Percentiles rank a stretch among this genome's conserved stretches.
Evolutionary conservation across 1,139 yeast species (phyloP).

Genomic region (Entelexis paramagnoliae): DNA sequence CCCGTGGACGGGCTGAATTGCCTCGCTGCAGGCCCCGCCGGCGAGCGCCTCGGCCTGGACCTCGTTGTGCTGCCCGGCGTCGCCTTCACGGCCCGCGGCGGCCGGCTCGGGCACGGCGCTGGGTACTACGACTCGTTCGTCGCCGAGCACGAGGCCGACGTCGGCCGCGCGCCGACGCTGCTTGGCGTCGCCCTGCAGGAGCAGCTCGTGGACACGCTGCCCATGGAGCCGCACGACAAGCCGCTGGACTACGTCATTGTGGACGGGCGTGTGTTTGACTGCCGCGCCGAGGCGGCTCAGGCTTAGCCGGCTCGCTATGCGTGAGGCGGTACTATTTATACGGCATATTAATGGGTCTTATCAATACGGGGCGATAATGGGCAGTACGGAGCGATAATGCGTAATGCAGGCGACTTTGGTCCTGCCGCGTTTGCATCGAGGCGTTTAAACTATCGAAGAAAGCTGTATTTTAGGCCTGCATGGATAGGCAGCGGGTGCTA

Average conservation of each 20-base stretch:
- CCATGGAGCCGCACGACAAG: conserved; percentile 64
- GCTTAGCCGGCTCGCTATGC: too few relatives aligned
- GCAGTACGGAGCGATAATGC: too few relatives aligned
- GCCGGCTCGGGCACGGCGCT: conserved; percentile 82
- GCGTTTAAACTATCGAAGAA: too few relatives aligned
- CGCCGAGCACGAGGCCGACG: conserved; percentile 36
- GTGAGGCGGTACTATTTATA: too few relatives aligned
- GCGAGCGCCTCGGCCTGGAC: conserved; percentile 42
- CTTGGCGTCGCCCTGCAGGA: conserved; percentile 63
- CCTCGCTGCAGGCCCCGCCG: conserved; percentile 24
- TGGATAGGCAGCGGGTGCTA: too few relatives aligned
- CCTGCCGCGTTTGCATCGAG: too few relatives aligned
- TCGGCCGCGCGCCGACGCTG: conserved; percentile 25
- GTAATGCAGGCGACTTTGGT: too few relatives aligned
- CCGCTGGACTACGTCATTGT: conserved; percentile 50
- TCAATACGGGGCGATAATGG: too few relatives aligned
- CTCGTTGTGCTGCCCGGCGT: conserved; percentile 76
- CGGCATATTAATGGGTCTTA: too few relatives aligned
- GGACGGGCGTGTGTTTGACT: conserved; percentile 25
- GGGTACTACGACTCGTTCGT: conserved; percentile 84
- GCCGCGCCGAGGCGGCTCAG: background rate
- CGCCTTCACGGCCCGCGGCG: conserved; percentile 50
- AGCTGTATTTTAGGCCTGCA: too few relatives aligned
- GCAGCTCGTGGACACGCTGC: conserved; percentile 52
- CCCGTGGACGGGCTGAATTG: conserved; percentile 38